Base-by-base conservation (phyloP, 306 rosid species). In the Luffa aegyptiaca region DNA sequence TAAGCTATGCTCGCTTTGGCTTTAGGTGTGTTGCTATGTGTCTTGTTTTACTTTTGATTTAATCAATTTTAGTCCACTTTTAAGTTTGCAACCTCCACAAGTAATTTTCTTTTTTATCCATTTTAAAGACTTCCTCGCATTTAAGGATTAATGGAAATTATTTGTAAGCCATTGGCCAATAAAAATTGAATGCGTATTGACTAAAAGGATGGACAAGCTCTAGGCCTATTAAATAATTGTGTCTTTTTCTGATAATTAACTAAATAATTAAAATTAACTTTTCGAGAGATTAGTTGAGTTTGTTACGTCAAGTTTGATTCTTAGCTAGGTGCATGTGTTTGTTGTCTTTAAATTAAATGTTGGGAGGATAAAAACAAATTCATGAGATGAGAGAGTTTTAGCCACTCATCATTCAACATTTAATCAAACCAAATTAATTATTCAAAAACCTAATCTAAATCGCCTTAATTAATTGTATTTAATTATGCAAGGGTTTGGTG, bases 311-410 rank as follows among this genome's bases (percentile, higher is more conserved):
- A 45, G 36, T 8, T 70, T 70, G 37, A 70, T 42, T 9, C 37
- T 26, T 70, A 70, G 33, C 35, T 70, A 44, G 72, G 13, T 6
- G 46, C 72, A 65, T 65, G 72, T 65, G 72, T 65, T 37, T n/a
- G 36, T 69, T 69, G 49, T 69, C 75, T 42, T 20, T 39, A 39
- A 70, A 70, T 70, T 70, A 44, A 66, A 70, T 45, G 75, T 69
- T 69, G 16, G 16, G 53, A 69, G 5, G 69, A 62, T 62, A 33
- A 42, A 42, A 45, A 36, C 55, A 70, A 70, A 70, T 10, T 70
- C 53, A 70, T 42, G 76, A 62, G 17, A 62, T 31, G 17, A 33
- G 41, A 33, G 35, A 62, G 8, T 45, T 45, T 12, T 21, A 70
- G 56, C 76, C 76, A 45, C 76, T 70, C 53, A 45, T 70, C 21